Evolutionary conservation across 441 rosid genomes (phyloP).

Genomic region (Populus hybrid): DNA sequence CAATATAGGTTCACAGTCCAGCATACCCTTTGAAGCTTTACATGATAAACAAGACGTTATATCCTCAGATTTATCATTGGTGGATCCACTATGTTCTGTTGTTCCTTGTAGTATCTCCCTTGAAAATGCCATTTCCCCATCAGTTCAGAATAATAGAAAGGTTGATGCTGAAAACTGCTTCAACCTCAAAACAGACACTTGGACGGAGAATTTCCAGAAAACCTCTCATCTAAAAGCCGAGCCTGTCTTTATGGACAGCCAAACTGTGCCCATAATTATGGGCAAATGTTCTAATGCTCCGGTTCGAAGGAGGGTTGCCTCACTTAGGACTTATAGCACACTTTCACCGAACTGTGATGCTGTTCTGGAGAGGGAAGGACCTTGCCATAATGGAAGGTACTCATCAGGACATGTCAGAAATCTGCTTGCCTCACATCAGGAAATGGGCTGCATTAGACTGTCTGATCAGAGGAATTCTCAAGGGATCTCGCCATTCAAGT

Average conservation of each 20-base stretch:
- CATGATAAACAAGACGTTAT: slow-evolving; percentile 36
- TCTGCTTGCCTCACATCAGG: slow-evolving; percentile 14
- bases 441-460: slow-evolving; percentile 10
- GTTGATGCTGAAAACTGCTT: slow-evolving; percentile 28
- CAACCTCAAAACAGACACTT: slow-evolving; percentile 16
- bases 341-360: slow-evolving; percentile 21
- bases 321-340: slow-evolving; percentile 41
- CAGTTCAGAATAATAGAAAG: slow-evolving; percentile 19
- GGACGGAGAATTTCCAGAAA: slow-evolving; percentile 19
- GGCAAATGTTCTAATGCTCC: slow-evolving; percentile 22
- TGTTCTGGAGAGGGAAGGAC: slow-evolving; percentile 17
- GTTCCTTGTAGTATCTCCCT: slow-evolving; percentile 65
- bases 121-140: slow-evolving; percentile 27
- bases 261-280: slow-evolving; percentile 14
- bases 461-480: slow-evolving; percentile 13
- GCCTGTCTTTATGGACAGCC: slow-evolving; percentile 12
- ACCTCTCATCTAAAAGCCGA: slow-evolving; percentile 19
- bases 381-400: slow-evolving; percentile 15
- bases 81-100: slow-evolving; percentile 71
- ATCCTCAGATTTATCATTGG: slow-evolving; percentile 35
- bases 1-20: slow-evolving; percentile 37
- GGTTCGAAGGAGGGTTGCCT: slow-evolving; percentile 34
- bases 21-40: slow-evolving; percentile 32
- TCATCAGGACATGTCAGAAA: slow-evolving; percentile 15
- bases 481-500: slow-evolving; percentile 15